phyloP scores from a whole-genome alignment of 2,329 filamentous ascomycete genomes.

The Pochonia chlamydosporia region DNA sequence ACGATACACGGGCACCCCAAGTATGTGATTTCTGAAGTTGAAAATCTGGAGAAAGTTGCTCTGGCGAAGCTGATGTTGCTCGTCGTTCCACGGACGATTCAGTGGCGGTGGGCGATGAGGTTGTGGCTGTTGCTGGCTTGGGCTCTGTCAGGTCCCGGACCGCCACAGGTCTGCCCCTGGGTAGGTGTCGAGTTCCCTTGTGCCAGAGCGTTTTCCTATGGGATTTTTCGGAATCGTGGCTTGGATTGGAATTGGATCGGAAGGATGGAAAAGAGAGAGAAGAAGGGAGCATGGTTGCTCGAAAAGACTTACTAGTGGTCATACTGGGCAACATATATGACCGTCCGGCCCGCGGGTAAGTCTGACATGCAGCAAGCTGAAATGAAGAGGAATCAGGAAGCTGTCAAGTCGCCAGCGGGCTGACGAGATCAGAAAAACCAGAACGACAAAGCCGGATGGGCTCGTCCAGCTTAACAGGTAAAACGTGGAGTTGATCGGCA shows the following conservation, averaged over 20 bases:
- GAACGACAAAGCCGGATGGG: not conserved
- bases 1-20: constrained; percentile 30
- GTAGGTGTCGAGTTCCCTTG: constrained; percentile 14
- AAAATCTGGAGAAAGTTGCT: constrained; percentile 15
- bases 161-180: constrained; percentile 6
- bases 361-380: constrained; percentile 21
- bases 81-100: constrained; percentile 1
- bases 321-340: constrained; percentile 32
- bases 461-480: not conserved
- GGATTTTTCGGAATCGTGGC: not conserved
- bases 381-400: constrained; percentile 17
- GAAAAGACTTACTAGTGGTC: constrained; percentile 41
- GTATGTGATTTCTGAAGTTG: constrained; percentile 26
- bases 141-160: not conserved
- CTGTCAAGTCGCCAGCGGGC: not conserved
- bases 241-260: constrained; percentile 21
- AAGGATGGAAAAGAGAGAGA: constrained; percentile 29
- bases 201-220: constrained; percentile 15
- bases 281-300: constrained; percentile 30
- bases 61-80: constrained; percentile 5
- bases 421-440: not conserved
- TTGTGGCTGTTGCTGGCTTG: not conserved
- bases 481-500: not conserved
- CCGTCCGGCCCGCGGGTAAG: constrained; percentile 15
- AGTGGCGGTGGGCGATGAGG: constrained; percentile 3